Base-by-base conservation (phyloP, 768 basidiomycete genomes). In the Coprinopsis strossmayeri region DNA sequence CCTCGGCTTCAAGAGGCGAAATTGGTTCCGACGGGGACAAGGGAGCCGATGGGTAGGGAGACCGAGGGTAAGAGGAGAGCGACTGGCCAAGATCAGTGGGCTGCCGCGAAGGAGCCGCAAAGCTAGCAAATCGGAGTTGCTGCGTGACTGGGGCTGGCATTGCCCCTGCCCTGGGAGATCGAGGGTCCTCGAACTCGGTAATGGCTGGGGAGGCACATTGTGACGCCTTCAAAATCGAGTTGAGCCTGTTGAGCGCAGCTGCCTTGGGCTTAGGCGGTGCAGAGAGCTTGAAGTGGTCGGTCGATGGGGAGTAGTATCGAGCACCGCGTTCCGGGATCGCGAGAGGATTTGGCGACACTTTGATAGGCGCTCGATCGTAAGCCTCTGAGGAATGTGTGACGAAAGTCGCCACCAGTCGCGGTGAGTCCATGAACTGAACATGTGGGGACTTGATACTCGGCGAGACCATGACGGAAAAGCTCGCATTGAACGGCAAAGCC, bases 391-490 rank as follows among this genome's bases (percentile, higher is more conserved):
- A 82, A 59, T 83, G 76, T 3, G 79, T 75, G 20, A 71, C 64
- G 60, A 74, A 78, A 3, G 77, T 81, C 20, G 78, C 71, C 10
- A 73, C 71, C 46, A 86, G 67, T 30, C 69, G 61, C 11, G 83
- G 78, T 1, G 82, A 78, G 11, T 79, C 76, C 5, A 81, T 80
- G 57, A 87, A 86, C 63, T 80, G 82, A 49, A 86, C 83, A 57
- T 78, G 81, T 2, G 72, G 68, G 3, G 71, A 75, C 46, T 61
- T 64, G 28, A 59, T 54, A 18, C 60, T 56, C 1, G 68, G 62
- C 20, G 67, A 64, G 18, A 62, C 51, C 32, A 65, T 51, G 28
- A 68, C 49, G 18, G 65, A 66, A 45, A 68, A 68, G 53, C 55
- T 66, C 1, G 64, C 56, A 17, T 62, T 44, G 49, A 63, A 56